Evolutionary conservation across 768 basidiomycete species (phyloP).

Genomic region (Collybia sp.): DNA sequence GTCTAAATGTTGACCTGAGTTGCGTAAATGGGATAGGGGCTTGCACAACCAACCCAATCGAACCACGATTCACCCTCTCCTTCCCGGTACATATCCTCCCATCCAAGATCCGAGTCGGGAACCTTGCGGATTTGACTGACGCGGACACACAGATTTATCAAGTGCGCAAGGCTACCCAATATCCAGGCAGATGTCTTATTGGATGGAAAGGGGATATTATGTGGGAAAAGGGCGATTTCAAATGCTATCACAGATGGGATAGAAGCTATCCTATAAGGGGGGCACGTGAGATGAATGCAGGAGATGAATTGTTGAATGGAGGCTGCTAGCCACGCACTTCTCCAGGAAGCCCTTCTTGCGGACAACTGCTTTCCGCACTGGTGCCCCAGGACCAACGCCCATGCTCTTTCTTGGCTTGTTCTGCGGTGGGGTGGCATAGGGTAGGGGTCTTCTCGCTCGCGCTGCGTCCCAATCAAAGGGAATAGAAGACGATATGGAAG

Average conservation of each 20-base stretch:
- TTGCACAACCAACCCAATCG: slow-evolving; percentile 63
- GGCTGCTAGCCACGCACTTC: slow-evolving; percentile 33
- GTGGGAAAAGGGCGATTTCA: slow-evolving; percentile 77
- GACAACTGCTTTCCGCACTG: slow-evolving; percentile 49
- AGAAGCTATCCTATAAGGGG: slow-evolving; percentile 42
- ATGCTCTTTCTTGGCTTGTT: slow-evolving; percentile 42
- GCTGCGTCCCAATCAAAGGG: slow-evolving; percentile 91
- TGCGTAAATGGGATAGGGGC: slow-evolving; percentile 1
- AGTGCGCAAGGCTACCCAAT: slow-evolving; percentile 60
- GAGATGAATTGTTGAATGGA: neutral
- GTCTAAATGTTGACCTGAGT: slow-evolving; percentile 38
- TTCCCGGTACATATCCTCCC: slow-evolving; percentile 77
- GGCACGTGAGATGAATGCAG: slow-evolving; percentile 6
- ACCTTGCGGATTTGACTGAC: slow-evolving; percentile 50
- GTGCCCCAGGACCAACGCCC: slow-evolving; percentile 23
- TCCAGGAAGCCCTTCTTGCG: slow-evolving; percentile 63
- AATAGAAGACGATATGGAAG: slow-evolving; percentile 69
- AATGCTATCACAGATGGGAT: slow-evolving; percentile 73
- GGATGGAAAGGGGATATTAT: slow-evolving; percentile 71
- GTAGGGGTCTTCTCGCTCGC: slow-evolving; percentile 62
- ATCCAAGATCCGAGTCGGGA: slow-evolving; percentile 65
- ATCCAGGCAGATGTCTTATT: slow-evolving; percentile 63
- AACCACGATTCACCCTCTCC: slow-evolving; percentile 65
- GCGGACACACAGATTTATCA: slow-evolving; percentile 63
- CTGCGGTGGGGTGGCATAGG: slow-evolving; percentile 60